Evolutionary conservation across 331 rosid genomes (phyloP).

Genomic region (Cucumis variabilis): DNA sequence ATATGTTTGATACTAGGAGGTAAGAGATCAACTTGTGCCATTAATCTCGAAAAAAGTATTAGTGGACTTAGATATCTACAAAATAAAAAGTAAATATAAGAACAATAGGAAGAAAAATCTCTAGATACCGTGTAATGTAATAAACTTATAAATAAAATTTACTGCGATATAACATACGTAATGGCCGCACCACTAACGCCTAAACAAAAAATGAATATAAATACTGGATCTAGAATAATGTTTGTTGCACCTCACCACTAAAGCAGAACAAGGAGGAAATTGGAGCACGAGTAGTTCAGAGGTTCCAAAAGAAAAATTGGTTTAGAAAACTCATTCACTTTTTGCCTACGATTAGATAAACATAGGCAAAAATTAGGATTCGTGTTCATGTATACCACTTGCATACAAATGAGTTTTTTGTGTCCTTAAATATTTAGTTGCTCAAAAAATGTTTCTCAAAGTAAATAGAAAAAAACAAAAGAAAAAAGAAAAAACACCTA

Average conservation of each 20-base stretch:
- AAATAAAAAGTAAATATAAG: neutral
- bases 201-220: slow-evolving; percentile 35
- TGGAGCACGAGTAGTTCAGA: too few species aligned
- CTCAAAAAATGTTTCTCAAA: too few species aligned
- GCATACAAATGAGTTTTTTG: slow-evolving; percentile 47
- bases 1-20: slow-evolving; percentile 41
- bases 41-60: slow-evolving; percentile 45
- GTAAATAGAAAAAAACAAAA: too few species aligned
- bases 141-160: slow-evolving; percentile 2
- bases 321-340: neutral
- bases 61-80: slow-evolving; percentile 69
- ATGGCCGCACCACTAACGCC: slow-evolving; percentile 47
- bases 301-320: neutral
- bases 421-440: slow-evolving; percentile 39
- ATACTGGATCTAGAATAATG: slow-evolving; percentile 48
- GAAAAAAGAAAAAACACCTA: too few species aligned
- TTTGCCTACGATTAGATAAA: neutral
- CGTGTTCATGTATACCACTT: slow-evolving; percentile 33
- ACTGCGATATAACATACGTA: slow-evolving; percentile 50
- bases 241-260: slow-evolving; percentile 46
- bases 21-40: slow-evolving; percentile 37
- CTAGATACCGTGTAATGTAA: neutral
- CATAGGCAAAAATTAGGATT: neutral
- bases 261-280: neutral
- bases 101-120: neutral